Conservation (phyloP, 2,329 filamentous ascomycete genomes). For the Diaporthe ampelina region DNA sequence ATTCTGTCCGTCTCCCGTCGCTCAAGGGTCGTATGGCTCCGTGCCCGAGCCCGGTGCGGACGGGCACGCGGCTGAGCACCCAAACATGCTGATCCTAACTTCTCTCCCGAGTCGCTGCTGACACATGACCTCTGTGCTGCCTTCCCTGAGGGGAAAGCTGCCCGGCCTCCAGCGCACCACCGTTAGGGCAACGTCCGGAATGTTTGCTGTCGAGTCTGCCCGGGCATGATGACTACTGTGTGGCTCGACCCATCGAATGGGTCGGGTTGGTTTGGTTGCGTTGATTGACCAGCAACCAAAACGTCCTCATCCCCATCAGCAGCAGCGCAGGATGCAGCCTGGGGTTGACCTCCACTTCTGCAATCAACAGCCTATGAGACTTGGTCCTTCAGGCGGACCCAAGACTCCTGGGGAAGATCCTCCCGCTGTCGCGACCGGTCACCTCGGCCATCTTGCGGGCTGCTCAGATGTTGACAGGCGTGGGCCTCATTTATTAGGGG, state of each 20-base stretch:
- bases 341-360: conserved; percentile 27
- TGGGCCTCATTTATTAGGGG: conserved; percentile 27
- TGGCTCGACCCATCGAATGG: neutral
- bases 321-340: conserved; percentile 14
- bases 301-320: conserved; percentile 1
- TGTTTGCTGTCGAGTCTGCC: conserved; percentile 3
- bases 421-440: conserved; percentile 26
- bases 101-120: conserved; percentile 19
- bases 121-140: conserved; percentile 15
- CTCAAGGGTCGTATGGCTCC: neutral
- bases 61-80: conserved; percentile 25
- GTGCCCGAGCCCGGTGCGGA: conserved; percentile 7
- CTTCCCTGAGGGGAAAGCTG: conserved; percentile 3
- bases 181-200: conserved; percentile 7
- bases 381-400: conserved; percentile 8
- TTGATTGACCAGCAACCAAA: neutral
- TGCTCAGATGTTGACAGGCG: conserved; percentile 7
- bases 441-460: conserved; percentile 31
- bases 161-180: neutral
- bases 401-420: conserved; percentile 32
- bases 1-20: conserved; percentile 3
- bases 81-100: conserved; percentile 26
- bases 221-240: neutral
- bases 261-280: neutral
- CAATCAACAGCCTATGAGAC: conserved; percentile 9